These are phyloP conservation scores for Dioscorea dumetorum DNA, from an alignment of 106 monocot species.

Conservation along the genomic window DNA sequence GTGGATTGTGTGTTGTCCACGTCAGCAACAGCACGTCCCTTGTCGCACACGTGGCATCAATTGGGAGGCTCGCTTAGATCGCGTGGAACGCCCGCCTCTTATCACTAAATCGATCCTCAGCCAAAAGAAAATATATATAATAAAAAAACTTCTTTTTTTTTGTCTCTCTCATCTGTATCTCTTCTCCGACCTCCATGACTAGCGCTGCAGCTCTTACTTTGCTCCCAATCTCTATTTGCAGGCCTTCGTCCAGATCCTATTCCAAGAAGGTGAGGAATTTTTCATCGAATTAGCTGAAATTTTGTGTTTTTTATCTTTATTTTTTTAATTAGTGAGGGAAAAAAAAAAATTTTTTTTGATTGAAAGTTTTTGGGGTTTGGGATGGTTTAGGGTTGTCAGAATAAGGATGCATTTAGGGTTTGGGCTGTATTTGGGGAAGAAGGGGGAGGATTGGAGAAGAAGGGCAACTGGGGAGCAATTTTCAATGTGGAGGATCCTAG, in stretches of 20 bases:
- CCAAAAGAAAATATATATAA: conserved; percentile 3
- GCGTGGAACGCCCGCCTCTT: conserved; percentile 48
- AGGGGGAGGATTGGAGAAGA: conserved; percentile 39
- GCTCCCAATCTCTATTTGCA: conserved; percentile 36
- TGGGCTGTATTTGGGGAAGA: conserved; percentile 52
- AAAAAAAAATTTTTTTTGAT: too few species aligned
- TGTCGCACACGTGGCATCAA: conserved; percentile 30
- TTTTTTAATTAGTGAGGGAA: too few species aligned
- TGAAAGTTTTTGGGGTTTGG: too few species aligned
- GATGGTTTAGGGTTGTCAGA: conserved; percentile 18
- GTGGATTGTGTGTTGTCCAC: conserved; percentile 16
- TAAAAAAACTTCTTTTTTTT: background rate
- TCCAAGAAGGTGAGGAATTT: conserved; percentile 35
- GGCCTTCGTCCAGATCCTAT: conserved; percentile 37
- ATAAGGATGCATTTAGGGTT: conserved; percentile 39
- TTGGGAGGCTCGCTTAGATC: conserved; percentile 37
- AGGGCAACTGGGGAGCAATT: conserved; percentile 58
- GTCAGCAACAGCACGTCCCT: conserved; percentile 4
- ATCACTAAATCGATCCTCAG: conserved; percentile 15
- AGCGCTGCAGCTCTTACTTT: conserved; percentile 38
- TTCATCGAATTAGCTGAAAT: conserved; percentile 3
- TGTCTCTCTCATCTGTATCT: conserved; percentile 5
- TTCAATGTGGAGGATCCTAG: conserved; percentile 91
- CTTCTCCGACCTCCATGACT: conserved; percentile 29
- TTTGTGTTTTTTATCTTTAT: too few species aligned